Conservation (phyloP, 31 red algal genomes). For the Bonnemaisonia californica region DNA sequence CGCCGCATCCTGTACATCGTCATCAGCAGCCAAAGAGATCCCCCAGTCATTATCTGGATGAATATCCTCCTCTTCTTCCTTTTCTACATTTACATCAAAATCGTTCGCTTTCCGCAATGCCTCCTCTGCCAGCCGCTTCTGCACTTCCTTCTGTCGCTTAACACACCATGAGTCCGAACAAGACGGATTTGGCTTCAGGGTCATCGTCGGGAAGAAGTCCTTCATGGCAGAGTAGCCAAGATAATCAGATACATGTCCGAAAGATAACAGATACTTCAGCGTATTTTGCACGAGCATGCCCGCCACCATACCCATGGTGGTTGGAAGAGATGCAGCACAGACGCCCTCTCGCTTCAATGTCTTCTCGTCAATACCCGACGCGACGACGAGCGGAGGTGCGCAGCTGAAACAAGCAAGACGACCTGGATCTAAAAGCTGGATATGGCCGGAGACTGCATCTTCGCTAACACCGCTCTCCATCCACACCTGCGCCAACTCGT, state of each 20-base stretch:
- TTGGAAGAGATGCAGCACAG: slow-evolving; percentile 92
- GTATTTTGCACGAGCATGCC: slow-evolving; percentile 80
- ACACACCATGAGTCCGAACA: slow-evolving; percentile 70
- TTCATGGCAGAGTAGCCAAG: slow-evolving; percentile 88
- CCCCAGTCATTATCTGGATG: slow-evolving; percentile 89
- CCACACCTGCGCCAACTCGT: slow-evolving; percentile 65
- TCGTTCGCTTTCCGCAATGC: background rate
- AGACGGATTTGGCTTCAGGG: slow-evolving; percentile 70
- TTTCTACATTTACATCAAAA: slow-evolving; percentile 10
- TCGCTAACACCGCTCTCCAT: slow-evolving; percentile 90
- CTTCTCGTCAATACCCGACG: slow-evolving; percentile 78
- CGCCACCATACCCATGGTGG: slow-evolving; percentile 92
- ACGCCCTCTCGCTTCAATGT: slow-evolving; percentile 84
- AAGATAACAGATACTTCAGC: slow-evolving; percentile 74
- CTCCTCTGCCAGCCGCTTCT: slow-evolving; percentile 13
- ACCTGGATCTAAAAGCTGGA: slow-evolving; percentile 83
- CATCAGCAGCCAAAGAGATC: slow-evolving; percentile 57
- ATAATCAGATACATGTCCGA: slow-evolving; percentile 79
- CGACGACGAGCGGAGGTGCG: slow-evolving; percentile 89
- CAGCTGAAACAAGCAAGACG: slow-evolving; percentile 81
- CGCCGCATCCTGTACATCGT: background rate
- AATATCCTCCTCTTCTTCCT: slow-evolving; percentile 48
- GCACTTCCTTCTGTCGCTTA: slow-evolving; percentile 51
- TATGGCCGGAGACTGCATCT: slow-evolving; percentile 91
- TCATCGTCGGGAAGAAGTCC: slow-evolving; percentile 89